Evolutionary conservation across 805 yeast genomes (phyloP), one percentile per base, ranked within the genome.

Genomic region (Starmerella sp.): DNA sequence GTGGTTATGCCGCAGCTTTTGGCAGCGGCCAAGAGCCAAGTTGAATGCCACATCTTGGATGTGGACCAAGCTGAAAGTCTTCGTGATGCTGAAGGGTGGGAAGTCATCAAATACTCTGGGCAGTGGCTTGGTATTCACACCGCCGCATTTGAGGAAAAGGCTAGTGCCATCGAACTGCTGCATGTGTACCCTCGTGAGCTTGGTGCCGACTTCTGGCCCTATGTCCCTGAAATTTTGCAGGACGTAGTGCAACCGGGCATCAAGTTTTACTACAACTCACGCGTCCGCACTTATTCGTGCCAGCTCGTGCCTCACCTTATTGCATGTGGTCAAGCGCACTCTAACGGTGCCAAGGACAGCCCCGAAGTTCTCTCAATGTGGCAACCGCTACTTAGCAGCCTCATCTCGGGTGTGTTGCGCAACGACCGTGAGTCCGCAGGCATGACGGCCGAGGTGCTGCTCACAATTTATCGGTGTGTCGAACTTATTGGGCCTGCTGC

Each of bases 61-160:
- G 84, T 80, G 57, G 96, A 90, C 61, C 90, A 84, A 56, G 95
- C 95, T 54, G 78, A 82, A 34, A 93, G 86, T 49, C 86, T 86
- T 61, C 80, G 80, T 60, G 84, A 82, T 62, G 86, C 87, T 63
- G 95, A 89, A 53, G 96, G 89, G 58, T 93, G 96, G 93, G 97
- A 93, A 65, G 93, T 93, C 47, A 82, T 93, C 53, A 88, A 88
- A 62, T 74, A 90, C 46, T 82, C 87, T 34, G 98, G 97, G 53
- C 90, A 88, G 69, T 90, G 87, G 65, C 81, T 93, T 64, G 97
- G 97, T 28, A 88, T 93, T 52, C 95, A 91, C 67, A 90, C 97
- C 4, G 88, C 96, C 11, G 75, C 86, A n/a, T 75, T 93, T 56
- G 98, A 93, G 66, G 97, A 91, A 60, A 93, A 93, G 71, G 90